These are phyloP conservation scores for Cladosporium sp. DNA, from an alignment of 2,329 filamentous ascomycete species.

Conservation along the genomic window DNA sequence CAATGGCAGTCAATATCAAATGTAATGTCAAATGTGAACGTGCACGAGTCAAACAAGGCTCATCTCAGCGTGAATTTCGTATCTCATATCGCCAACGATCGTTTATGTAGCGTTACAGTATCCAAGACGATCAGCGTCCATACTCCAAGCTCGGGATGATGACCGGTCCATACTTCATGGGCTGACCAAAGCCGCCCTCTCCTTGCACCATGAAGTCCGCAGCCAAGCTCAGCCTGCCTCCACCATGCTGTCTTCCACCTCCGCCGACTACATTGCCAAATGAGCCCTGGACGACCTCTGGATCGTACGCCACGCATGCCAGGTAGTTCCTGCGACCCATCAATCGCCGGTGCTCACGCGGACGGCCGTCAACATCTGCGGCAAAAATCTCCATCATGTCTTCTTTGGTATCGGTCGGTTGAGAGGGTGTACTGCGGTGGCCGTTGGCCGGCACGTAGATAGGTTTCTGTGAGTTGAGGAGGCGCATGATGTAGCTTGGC, in stretches of 20 bases:
- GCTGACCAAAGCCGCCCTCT: constrained; percentile 75
- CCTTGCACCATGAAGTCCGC: constrained; percentile 97
- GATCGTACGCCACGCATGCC: constrained; percentile 91
- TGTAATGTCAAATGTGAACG: not conserved
- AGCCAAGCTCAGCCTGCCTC: constrained; percentile 71
- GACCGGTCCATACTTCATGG: constrained; percentile 95
- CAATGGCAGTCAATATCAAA: not conserved
- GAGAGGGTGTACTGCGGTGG: constrained; percentile 55
- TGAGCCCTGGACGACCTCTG: constrained; percentile 65
- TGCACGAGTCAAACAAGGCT: not conserved
- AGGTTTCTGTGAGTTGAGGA: constrained; percentile 92
- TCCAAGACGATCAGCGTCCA: constrained; percentile 41
- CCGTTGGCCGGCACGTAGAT: constrained; percentile 92
- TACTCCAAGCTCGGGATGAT: constrained; percentile 74
- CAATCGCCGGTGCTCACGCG: constrained; percentile 82
- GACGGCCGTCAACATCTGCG: constrained; percentile 81
- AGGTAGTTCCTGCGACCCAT: constrained; percentile 95
- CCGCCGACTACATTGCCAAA: constrained; percentile 33
- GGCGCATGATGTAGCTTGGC: constrained; percentile 80
- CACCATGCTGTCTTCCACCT: constrained; percentile 39
- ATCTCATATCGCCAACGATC: not conserved
- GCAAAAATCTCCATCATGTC: constrained; percentile 99
- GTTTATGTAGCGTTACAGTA: not conserved
- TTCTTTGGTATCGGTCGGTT: constrained; percentile 87
- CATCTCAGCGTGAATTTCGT: not conserved